Evolutionary conservation across 2,329 filamentous ascomycete genomes (phyloP), one percentile per base, ranked within the genome.

Genomic region (Aplosporella prunicola): DNA sequence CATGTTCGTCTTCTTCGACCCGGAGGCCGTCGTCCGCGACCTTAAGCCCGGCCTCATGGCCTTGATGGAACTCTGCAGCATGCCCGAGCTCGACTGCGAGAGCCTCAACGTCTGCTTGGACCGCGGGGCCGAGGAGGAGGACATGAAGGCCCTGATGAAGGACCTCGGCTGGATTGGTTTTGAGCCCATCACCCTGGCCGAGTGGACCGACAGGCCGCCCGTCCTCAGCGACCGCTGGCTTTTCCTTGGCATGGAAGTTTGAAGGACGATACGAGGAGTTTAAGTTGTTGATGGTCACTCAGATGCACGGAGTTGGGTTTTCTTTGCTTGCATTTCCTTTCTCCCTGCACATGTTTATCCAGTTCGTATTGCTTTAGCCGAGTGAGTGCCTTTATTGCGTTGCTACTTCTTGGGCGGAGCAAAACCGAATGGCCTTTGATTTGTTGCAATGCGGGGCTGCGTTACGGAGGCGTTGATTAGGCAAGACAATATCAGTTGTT

Each of bases 161-260:
- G 88, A 86, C 52, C 73, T 95, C 35, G 83, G 87, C 57, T 95
- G 88, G 88, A 88, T 93, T 46, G 88, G 88, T 39, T 94, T 94
- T 55, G 82, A 84, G 55, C 72, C 89, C 47, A 78, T 77, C 33
- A 89, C 83, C 16, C 69, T 95, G 28, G 80, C 87, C 48, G 73
- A 76, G 49, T 94, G 86, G 80, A 72, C 75, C 11, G 64, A 69
- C 30, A 57, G 58, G 32, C 63, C 62, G 31, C 75, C 82, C 45
- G 71, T 80, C 36, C 77, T 82, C 34, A 93, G 86, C 63, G 66
- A 78, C 35, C 71, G 71, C 51, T 95, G 88, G 88, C 61, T 94
- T 42, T 86, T 93, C 57, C 76, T 94, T 69, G 78, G 79, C 45
- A 91, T 93, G 78, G 87, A 94, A 58, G 67, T 89, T 41, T 93